Evolutionary conservation across 208 protist genomes (phyloP), one percentile per base, ranked within the genome.

Genomic region (Wallacemonas sp.): DNA sequence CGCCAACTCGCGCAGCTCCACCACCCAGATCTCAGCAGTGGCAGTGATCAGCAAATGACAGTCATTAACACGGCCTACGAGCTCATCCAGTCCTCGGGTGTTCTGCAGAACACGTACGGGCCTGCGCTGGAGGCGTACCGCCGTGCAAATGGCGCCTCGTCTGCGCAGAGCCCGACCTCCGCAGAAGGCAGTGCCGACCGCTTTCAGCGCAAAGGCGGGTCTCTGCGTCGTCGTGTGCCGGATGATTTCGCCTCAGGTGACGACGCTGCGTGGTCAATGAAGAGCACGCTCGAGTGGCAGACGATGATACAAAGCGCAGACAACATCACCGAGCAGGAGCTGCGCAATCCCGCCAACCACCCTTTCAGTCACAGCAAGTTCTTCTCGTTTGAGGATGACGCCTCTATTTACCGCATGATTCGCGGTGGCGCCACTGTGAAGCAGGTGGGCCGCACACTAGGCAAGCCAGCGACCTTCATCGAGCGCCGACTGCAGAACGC

Each of bases 51-150:
- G 34, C 80, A 79, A 24, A 97, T 97, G 92, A 88, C 90, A 41
- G 72, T 88, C 27, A 77, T 97, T 64, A 97, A 97, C 77, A 89
- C 86, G 24, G 90, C 92, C 19, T 97, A 96, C 47, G 88, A 95
- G 54, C 63, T 92, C 19, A 77, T 97, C 38, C 89, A 95, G 68
- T 70, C 78, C 0, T 88, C 77, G 45, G 80, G 79, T 34, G 79
- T 90, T 8, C 51, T 93, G 15, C 72, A 75, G 21, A 67, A 30
- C 28, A 60, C 42, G 19, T 33, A 28, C 31, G 1, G 26, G 14
- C 38, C 47, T 4, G 41, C 27, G 17, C 14, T 31, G 30, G 69
- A 69, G 2, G 28, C 55, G 3, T 62, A 51, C 15, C 31, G 19
- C 0, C 19, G 36, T 8, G 30, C 24, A 12, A 39, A 26, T n/a